Base-by-base conservation (phyloP, 2,329 filamentous ascomycete species). In the Ambrosiella beaveri region DNA sequence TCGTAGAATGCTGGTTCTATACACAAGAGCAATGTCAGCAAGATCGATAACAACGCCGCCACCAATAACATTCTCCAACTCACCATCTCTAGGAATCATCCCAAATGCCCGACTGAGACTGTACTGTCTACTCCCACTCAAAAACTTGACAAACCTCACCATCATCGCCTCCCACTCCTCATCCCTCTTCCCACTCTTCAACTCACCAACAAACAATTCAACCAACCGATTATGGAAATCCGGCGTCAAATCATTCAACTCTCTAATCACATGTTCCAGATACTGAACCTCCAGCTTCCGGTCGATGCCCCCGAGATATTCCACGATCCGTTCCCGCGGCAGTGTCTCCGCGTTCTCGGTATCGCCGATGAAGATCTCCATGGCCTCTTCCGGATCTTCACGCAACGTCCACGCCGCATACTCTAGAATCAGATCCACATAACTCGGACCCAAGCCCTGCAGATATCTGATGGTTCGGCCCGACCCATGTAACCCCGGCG, bases 271-370 rank as follows among this genome's bases (percentile, higher is more conserved):
- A 70, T 98, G 91, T 66, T 96, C 90, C 3, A 97, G 74, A 68
- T 98, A 98, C 61, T 74, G 78, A 35, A 88, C 78, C 62, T 93
- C 88, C 9, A 97, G 77, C 50, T 76, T 75, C 8, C 74, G 66
- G 64, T 94, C 82, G 39, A 95, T 81, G 0, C 73, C 71, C 47
- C 81, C 76, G 3, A 98, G 72, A 65, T 91, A 97, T 1, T 76
- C 73, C 1, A 91, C 74, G 0, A 98, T 86, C 56, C 73, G 78
- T 37, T 86, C 79, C 47, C 91, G 78, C 1, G 91, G 89, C 9
- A 98, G 70, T 0, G 83, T 88, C 72, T 97, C 93, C 1, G 93
- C 90, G 65, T 97, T 97, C 67, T 95, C 88, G 0, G 88, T 93
- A 67, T 98, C 93, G 1, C 87, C 88, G 0, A 93, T 72, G 69